Base-by-base conservation (phyloP, 768 basidiomycete species). In the Pleurotus cornucopiae region DNA sequence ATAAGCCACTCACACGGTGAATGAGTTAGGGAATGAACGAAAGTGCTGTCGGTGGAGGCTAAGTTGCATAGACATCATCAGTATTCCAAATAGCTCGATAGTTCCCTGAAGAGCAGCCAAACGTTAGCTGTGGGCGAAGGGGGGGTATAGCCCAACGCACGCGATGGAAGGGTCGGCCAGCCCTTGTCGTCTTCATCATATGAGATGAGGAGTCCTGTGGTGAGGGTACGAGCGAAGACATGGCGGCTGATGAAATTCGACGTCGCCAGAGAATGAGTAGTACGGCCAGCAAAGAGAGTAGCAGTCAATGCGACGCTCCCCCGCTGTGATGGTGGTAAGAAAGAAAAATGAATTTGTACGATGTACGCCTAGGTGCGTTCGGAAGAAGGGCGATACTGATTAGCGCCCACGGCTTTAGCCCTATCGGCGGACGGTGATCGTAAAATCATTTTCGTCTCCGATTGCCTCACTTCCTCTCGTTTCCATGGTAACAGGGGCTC, bases 151-250 rank as follows among this genome's bases (percentile, higher is more conserved):
- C 46, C 41, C 30, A 44, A 67, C 67, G 59, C 56, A 90, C 94
- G 84, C 95, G 95, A 71, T 94, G 82, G 71, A 86, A 97, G 11
- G 94, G 94, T 63, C 94, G 81, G 59, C 94, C 94, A 66, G 94
- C 85, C 77, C 93, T 92, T 67, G 94, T 96, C 12, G 91, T 96
- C 84, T 96, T 95, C 94, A 98, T 97, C 91, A 96, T 91, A 71
- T 96, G 94, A 25, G 91, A 92, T 39, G 89, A 84, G 61, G 82
- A 83, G 40, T 53, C 51, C 38, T 53, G 51, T 39, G 51, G 37
- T 51, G 78, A 68, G 65, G 65, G 53, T 60, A 80, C 80, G 58
- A 67, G 64, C 38, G 67, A 63, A 53, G 73, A 67, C 73, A 77
- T 75, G 61, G 66, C 65, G 58, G 54, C 57, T 49, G 61, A 62